These are phyloP conservation scores for Debaryomyces udenii DNA, from an alignment of 1,139 yeast species.

Conservation along the genomic window DNA sequence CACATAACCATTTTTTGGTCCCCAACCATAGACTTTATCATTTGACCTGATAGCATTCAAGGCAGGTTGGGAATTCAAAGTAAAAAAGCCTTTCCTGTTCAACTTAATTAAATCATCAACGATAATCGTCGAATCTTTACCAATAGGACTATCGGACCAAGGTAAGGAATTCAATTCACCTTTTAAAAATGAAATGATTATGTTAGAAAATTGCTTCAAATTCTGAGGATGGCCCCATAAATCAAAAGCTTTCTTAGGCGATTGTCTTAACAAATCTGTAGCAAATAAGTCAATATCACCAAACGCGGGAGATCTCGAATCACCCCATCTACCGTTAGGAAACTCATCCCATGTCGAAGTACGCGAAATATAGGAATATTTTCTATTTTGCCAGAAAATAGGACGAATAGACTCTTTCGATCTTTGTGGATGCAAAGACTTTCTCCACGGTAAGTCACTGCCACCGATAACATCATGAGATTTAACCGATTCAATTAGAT, in stretches of 20 bases:
- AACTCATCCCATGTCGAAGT: constrained; percentile 95
- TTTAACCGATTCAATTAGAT: constrained; percentile 52
- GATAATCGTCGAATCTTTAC: constrained; percentile 72
- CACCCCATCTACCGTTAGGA: constrained; percentile 96
- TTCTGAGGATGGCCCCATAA: constrained; percentile 84
- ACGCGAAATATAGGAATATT: constrained; percentile 84
- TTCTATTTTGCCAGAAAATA: constrained; percentile 94
- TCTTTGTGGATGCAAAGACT: constrained; percentile 81
- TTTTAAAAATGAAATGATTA: constrained; percentile 66
- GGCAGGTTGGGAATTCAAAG: constrained; percentile 95
- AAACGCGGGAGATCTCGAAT: constrained; percentile 89
- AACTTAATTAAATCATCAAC: constrained; percentile 60
- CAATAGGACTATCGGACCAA: constrained; percentile 92
- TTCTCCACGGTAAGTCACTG: constrained; percentile 79
- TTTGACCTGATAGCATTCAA: constrained; percentile 77
- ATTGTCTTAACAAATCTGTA: constrained; percentile 74
- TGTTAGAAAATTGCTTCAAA: constrained; percentile 58
- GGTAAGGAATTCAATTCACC: constrained; percentile 81
- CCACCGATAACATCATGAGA: constrained; percentile 45
- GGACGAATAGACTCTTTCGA: constrained; percentile 87
- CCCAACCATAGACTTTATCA: constrained; percentile 88
- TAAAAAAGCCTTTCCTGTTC: constrained; percentile 69
- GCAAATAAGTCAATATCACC: constrained; percentile 85
- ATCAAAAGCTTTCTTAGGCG: constrained; percentile 77
- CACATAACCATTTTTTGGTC: constrained; percentile 88